A percentile compares a stretch with the other conserved stretches of the same genome.
Conservation (phyloP, 768 basidiomycete species). For the Pleurotus pulmonarius region DNA sequence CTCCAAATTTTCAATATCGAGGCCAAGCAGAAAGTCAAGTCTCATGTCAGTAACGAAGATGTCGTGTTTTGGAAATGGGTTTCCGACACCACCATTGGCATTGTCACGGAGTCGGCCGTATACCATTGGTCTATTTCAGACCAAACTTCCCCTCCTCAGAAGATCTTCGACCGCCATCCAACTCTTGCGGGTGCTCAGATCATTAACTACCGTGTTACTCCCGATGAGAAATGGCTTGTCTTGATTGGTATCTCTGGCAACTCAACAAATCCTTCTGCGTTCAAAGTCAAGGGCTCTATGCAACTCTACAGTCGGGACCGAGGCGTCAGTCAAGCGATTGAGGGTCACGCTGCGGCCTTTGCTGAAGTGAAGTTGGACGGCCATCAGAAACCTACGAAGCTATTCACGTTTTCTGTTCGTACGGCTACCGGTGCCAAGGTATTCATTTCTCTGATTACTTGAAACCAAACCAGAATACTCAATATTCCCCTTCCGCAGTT, state of each 20-base stretch:
- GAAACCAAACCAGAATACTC: background rate
- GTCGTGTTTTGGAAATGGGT: conserved; percentile 99
- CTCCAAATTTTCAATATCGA: conserved; percentile 98
- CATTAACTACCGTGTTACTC: conserved; percentile 93
- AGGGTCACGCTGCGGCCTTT: conserved; percentile 97
- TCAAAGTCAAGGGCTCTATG: conserved; percentile 99
- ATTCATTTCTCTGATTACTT: background rate
- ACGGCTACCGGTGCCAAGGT: conserved; percentile 99
- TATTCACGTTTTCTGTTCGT: conserved; percentile 93
- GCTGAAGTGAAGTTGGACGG: conserved; percentile 91
- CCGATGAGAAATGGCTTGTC: conserved; percentile 97
- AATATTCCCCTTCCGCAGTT: conserved; percentile 49
- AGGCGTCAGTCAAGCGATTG: conserved; percentile 94
- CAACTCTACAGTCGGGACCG: conserved; percentile 93
- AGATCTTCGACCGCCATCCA: conserved; percentile 95
- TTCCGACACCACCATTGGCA: conserved; percentile 83
- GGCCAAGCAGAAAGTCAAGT: conserved; percentile 96
- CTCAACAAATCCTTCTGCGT: conserved; percentile 87
- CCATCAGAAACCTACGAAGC: conserved; percentile 77
- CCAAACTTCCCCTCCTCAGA: conserved; percentile 75
- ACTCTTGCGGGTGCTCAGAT: conserved; percentile 95
- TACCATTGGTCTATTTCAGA: conserved; percentile 87
- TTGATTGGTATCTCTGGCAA: conserved; percentile 94
- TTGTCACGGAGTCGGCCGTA: conserved; percentile 93
- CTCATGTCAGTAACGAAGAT: conserved; percentile 91